phyloP scores from a whole-genome alignment of 139 green algal genomes.

The Desmodesmus armatus region DNA sequence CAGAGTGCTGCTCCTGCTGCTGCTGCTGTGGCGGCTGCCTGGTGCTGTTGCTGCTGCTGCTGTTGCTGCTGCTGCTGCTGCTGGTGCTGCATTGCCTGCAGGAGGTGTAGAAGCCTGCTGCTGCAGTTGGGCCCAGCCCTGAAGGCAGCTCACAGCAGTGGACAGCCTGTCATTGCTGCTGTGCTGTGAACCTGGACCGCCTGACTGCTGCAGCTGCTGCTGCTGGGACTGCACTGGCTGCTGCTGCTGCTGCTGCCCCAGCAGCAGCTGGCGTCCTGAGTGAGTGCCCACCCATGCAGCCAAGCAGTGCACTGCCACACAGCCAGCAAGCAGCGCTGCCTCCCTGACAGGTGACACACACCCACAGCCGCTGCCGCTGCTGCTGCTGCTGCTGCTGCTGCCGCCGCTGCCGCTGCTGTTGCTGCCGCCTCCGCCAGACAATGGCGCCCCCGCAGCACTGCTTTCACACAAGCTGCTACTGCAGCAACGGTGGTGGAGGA shows the following conservation, averaged over 20 bases:
- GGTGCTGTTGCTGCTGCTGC: background rate
- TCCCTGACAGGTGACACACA: background rate
- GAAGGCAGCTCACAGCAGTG: background rate
- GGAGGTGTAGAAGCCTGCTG: background rate
- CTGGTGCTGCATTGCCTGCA: background rate
- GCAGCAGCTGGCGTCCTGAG: background rate
- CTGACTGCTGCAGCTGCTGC: background rate
- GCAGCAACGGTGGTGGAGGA: background rate
- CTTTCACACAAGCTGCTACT: no score
- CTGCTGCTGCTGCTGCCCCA: no score
- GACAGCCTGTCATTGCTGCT: background rate
- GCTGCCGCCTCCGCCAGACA: no score
- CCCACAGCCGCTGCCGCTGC: background rate
- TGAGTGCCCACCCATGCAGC: background rate
- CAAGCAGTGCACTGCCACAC: background rate
- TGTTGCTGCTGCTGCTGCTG: conserved; percentile 2
- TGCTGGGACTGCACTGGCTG: no score
- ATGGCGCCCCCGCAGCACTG: no score
- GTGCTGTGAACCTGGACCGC: background rate
- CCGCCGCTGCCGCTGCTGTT: background rate
- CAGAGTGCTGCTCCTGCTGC: background rate
- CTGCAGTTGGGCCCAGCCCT: background rate
- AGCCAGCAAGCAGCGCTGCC: background rate
- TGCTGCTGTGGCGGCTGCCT: background rate
- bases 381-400: background rate